Evolutionary conservation across 2,329 filamentous ascomycete species (phyloP).

Genomic region (Clarireedia monteithiana): DNA sequence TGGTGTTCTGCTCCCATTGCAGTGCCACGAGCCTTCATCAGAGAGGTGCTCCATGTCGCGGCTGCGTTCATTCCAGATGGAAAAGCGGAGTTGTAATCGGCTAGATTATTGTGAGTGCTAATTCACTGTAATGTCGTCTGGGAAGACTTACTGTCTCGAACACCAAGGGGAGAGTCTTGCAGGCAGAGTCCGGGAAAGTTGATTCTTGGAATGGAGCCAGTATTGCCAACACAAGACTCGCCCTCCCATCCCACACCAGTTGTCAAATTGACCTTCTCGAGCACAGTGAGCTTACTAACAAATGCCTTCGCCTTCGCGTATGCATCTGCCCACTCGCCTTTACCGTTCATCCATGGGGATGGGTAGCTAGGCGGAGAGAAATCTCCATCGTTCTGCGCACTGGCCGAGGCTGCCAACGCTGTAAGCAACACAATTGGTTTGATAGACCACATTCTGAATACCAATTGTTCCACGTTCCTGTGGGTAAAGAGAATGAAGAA

Average conservation of each 20-base stretch:
- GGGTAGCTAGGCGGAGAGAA: conserved; percentile 28
- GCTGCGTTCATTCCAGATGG: conserved; percentile 69
- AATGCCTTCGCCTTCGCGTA: conserved; percentile 62
- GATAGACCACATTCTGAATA: conserved; percentile 18
- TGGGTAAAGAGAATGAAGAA: background rate
- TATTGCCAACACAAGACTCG: conserved; percentile 28
- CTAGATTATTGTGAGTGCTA: conserved; percentile 20
- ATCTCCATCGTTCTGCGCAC: conserved; percentile 20
- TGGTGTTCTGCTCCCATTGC: conserved; percentile 64
- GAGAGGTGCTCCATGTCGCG: conserved; percentile 65
- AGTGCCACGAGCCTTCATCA: conserved; percentile 61
- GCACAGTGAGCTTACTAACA: conserved; percentile 67
- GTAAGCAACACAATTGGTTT: conserved; percentile 13
- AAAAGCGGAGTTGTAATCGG: conserved; percentile 68
- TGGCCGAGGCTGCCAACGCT: conserved; percentile 14
- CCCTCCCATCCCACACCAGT: conserved; percentile 55
- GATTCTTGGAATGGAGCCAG: conserved; percentile 27
- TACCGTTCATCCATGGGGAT: conserved; percentile 29
- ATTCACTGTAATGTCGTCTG: conserved; percentile 31
- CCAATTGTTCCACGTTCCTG: background rate
- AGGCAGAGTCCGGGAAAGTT: conserved; percentile 27
- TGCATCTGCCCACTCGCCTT: conserved; percentile 53
- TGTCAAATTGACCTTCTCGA: conserved; percentile 88
- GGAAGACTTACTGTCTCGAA: conserved; percentile 33
- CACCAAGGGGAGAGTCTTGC: conserved; percentile 28